A percentile compares a stretch with the other conserved stretches of the same genome.
Evolutionary conservation across 345 rosid genomes (phyloP).

Genomic region (Bruguiera sexangula): DNA sequence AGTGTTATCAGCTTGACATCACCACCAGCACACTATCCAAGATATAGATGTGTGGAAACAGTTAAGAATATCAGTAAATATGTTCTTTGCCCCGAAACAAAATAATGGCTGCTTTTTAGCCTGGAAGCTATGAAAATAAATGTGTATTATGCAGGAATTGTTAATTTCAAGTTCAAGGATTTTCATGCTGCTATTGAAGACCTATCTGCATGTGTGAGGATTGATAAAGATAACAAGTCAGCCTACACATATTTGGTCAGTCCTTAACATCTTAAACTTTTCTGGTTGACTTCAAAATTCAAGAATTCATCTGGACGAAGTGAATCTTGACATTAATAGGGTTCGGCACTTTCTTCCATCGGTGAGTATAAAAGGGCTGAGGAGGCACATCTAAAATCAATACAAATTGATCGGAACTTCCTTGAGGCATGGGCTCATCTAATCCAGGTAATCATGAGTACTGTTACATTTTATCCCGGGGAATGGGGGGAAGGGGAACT

Average conservation of each 20-base stretch:
- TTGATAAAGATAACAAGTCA: slow-evolving; percentile 83
- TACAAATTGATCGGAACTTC: slow-evolving; percentile 72
- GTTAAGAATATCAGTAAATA: not conserved
- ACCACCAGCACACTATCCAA: slow-evolving; percentile 1
- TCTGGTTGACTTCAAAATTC: not conserved
- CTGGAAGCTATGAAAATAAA: slow-evolving; percentile 12
- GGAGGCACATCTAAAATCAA: slow-evolving; percentile 81
- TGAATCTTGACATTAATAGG: slow-evolving; percentile 45
- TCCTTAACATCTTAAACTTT: slow-evolving; percentile 19
- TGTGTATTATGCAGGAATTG: slow-evolving; percentile 66
- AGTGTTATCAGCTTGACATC: slow-evolving; percentile 3
- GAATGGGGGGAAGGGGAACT: not conserved
- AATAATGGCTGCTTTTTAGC: not conserved
- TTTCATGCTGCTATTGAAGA: slow-evolving; percentile 82
- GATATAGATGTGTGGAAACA: not conserved
- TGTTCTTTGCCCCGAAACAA: not conserved
- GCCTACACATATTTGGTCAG: slow-evolving; percentile 87
- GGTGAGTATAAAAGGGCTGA: slow-evolving; percentile 81
- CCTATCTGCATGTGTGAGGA: slow-evolving; percentile 72
- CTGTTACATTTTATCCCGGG: slow-evolving; percentile 7
- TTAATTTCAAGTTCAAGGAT: slow-evolving; percentile 90
- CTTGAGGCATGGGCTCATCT: slow-evolving; percentile 94
- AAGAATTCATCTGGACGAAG: slow-evolving; percentile 6
- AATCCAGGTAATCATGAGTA: slow-evolving; percentile 52
- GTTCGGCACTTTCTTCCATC: slow-evolving; percentile 63